Base-by-base conservation (phyloP, 768 basidiomycete species). In the Rossbeevera mucosa region DNA sequence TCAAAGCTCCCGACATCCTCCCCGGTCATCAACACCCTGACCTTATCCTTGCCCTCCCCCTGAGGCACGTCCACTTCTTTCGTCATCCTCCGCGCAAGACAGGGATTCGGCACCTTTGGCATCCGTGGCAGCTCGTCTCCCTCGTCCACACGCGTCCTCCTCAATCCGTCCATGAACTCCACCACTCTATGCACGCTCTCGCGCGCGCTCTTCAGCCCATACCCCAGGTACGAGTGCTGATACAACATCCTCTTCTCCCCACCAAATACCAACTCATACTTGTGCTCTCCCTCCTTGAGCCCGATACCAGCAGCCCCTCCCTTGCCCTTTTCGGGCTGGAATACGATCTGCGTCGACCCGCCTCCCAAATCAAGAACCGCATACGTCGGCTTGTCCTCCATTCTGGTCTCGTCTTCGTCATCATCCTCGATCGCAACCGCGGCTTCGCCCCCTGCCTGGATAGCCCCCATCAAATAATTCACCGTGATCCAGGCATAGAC, bases 401-500 rank as follows among this genome's bases (percentile, higher is more conserved):
- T 18, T 18, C 36, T 38, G 9, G 4, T 18, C n/a, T 38, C 36
- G 0, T 38, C 36, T 38, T 38, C 36, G 11, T 38, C 36, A 1
- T 18, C 36, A 18, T 38, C 36, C 18, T 38, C 36, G 36, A 38
- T 18, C 18, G 4, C 5, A 18, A 18, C 36, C 18, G 74, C 76
- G 25, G 73, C 69, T 48, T 64, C 56, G 2, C 74, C 71, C 16
- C 78, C 70, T 45, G 77, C 74, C 14, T 82, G 79, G 63, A 96
- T 83, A 33, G 86, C 82, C 47, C 79, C 78, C 40, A 95, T 74
- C 44, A 97, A 77, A 71, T 96, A 97, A 71, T 98, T 98, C 53
- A 90, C 92, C 16, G 95, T 96, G 59, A 97, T 92, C 94, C 95
- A 98, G 25, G 95, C 93, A 66, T 90, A 98, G n/a, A 97, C 91